Percentiles rank a stretch among this genome's conserved stretches.
Conservation (phyloP, 192 early-diverging fungal species). For the Umbelopsis sp. region DNA sequence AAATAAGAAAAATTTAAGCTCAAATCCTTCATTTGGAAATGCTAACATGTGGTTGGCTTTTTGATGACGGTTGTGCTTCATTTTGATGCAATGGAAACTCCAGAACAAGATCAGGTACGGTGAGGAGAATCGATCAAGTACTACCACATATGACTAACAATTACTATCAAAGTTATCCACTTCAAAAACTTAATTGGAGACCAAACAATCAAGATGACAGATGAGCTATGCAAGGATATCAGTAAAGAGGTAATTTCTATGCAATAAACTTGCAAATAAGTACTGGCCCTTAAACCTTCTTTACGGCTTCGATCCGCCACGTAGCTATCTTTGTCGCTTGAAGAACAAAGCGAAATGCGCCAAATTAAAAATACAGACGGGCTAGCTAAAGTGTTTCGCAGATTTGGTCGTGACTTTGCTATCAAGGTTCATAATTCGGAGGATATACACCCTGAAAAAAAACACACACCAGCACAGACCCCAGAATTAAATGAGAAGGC, state of each 20-base stretch:
- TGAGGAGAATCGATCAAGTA: neutral
- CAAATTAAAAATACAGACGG: conserved; percentile 32
- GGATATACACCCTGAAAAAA: conserved; percentile 23
- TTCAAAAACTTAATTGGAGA: conserved; percentile 36
- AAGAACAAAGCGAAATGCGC: conserved; percentile 16
- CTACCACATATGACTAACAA: neutral
- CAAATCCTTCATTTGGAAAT: neutral
- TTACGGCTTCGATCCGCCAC: neutral
- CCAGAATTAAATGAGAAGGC: conserved; percentile 20
- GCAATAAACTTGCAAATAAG: neutral
- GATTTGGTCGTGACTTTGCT: conserved; percentile 30
- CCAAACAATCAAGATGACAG: conserved; percentile 26
- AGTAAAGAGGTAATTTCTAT: conserved; percentile 19
- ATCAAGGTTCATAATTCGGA: conserved; percentile 38
- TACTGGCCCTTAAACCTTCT: neutral
- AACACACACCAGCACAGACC: neutral
- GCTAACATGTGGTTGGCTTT: conserved; percentile 1
- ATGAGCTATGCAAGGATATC: conserved; percentile 2
- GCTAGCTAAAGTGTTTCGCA: conserved; percentile 35
- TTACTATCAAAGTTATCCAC: conserved; percentile 30
- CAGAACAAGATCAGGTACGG: neutral
- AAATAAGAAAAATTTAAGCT: conserved; percentile 1
- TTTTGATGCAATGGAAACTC: neutral
- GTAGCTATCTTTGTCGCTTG: conserved; percentile 25
- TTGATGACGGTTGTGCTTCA: neutral